These are phyloP conservation scores for Boechera retrofracta DNA, from an alignment of 345 rosid genomes.

Conservation along the genomic window DNA sequence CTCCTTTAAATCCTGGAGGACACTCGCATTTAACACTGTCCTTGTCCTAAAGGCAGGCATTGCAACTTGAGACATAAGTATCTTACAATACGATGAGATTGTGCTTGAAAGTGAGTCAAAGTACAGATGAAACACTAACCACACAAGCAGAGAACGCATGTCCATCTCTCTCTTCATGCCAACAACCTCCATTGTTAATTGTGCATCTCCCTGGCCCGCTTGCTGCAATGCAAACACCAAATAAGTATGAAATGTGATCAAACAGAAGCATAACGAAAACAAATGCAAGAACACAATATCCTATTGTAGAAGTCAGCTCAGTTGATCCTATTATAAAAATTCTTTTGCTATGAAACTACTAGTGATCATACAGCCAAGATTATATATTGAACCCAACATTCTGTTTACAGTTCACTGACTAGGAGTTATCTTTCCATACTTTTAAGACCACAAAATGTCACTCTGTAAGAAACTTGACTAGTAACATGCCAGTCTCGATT, in stretches of 20 bases:
- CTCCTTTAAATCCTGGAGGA: constrained; percentile 92
- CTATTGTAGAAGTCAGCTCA: neutral
- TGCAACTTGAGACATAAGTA: constrained; percentile 31
- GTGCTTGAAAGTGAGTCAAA: neutral
- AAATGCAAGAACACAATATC: neutral
- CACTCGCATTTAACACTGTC: constrained; percentile 80
- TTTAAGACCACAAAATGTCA: neutral
- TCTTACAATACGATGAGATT: neutral
- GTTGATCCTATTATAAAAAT: neutral
- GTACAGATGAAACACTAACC: constrained; percentile 55
- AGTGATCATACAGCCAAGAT: constrained; percentile 1
- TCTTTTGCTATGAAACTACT: neutral
- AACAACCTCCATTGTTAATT: constrained; percentile 76
- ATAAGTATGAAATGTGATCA: no score
- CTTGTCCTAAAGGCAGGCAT: constrained; percentile 59
- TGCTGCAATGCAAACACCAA: constrained; percentile 44
- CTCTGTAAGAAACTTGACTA: constrained; percentile 57
- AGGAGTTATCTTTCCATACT: neutral
- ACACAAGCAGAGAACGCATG: constrained; percentile 70
- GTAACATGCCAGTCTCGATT: neutral
- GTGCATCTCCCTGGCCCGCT: constrained; percentile 74
- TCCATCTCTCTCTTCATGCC: constrained; percentile 65
- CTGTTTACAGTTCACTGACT: constrained; percentile 6
- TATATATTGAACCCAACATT: neutral
- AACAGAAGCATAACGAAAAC: neutral